These are phyloP conservation scores for Morella rubra DNA, from an alignment of 306 rosid species.

Conservation along the genomic window DNA sequence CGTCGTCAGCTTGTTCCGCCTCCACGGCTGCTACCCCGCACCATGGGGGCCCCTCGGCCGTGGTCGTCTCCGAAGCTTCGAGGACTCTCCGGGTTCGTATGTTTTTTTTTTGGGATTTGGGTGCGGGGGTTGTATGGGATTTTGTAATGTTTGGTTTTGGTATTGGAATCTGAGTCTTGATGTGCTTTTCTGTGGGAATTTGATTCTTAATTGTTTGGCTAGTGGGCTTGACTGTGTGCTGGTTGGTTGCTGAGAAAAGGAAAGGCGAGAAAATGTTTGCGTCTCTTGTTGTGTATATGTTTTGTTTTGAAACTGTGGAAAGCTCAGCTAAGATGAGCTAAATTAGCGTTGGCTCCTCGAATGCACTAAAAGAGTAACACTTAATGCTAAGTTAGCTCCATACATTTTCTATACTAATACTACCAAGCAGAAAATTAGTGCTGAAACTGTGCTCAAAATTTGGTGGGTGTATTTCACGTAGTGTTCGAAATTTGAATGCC, in stretches of 20 bases:
- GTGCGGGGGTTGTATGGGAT: conserved; percentile 29
- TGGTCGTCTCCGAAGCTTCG: conserved; percentile 66
- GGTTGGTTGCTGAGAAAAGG: conserved; percentile 15
- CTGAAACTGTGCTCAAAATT: neutral
- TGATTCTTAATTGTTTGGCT: neutral
- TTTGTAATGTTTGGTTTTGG: conserved; percentile 26
- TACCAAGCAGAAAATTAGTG: neutral
- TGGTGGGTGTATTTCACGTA: neutral
- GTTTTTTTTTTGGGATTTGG: neutral
- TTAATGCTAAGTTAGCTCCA: conserved; percentile 5
- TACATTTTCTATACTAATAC: neutral
- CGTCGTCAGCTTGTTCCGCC: neutral
- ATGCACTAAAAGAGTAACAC: conserved; percentile 17
- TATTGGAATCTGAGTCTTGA: conserved; percentile 5
- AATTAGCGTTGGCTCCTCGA: neutral
- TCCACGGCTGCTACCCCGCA: conserved; percentile 36
- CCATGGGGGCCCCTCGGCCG: conserved; percentile 48
- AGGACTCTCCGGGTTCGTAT: conserved; percentile 84
- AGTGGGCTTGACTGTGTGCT: neutral
- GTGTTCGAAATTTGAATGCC: neutral
- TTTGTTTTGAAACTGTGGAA: conserved; percentile 8
- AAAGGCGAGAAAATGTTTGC: neutral
- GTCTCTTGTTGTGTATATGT: neutral
- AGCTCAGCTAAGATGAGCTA: conserved; percentile 19
- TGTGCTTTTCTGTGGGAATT: neutral